Evolutionary conservation across 192 early-diverging fungal species (phyloP), one percentile per base, ranked within the genome.

Genomic region (Coemansia sp.): DNA sequence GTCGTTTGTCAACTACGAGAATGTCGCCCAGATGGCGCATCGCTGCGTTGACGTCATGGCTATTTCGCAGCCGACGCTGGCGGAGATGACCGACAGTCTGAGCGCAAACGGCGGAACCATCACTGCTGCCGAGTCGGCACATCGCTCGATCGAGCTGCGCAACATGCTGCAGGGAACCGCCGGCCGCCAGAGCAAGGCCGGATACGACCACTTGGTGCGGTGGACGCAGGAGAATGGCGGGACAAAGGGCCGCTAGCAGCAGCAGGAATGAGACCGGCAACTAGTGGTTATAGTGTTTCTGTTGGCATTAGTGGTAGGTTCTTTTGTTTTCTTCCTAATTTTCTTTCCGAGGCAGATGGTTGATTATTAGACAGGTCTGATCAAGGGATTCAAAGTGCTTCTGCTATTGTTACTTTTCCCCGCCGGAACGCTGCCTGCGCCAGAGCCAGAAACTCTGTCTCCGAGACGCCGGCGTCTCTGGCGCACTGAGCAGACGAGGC

Each of bases 171-270:
- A 74, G 64, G 80, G 80, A 42, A 74, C 80, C 19, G 65, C 71
- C 0, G 80, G 80, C 40, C 79, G 85, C 63, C 53, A 85, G 17
- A 67, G 73, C 45, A 85, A 92, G 61, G 90, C 88, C 68, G 78
- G 79, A 53, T 61, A 75, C 48, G 90, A 91, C 37, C 91, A 91
- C 14, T 91, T 94, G 72, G 75, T 84, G 17, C 39, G 65, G 40
- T 81, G 78, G 78, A 63, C 72, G 10, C 64, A 81, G 11, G 48
- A 53, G 16, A 74, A 81, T 9, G 51, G 20, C 51, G 14, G 51
- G 20, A 25, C 14, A 2, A 8, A 8, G 51, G 51, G 32, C 32
- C 32, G 32, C 32, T 32, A 54, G 9, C 51, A 54, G 19, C 20
- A 20, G 41, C 20, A 59, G 16, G 4, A 12, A 20, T 25, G 22